Conservation (phyloP, 2,329 filamentous ascomycete species). For the Colletotrichum kahawae region DNA sequence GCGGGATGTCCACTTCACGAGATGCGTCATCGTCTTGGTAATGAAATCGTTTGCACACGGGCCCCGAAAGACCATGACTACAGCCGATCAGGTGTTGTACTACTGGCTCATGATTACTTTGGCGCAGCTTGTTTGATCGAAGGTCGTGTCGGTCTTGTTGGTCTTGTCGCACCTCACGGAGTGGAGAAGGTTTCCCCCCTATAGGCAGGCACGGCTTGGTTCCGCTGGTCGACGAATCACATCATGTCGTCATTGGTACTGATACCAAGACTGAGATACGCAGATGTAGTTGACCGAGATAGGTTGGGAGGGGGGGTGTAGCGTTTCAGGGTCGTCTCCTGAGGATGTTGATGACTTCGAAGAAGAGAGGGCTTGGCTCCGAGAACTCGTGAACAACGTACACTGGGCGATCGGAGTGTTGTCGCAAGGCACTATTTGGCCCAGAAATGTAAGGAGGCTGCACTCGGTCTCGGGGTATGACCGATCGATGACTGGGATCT, state of each 20-base stretch:
- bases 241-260: not conserved
- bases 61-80: not conserved
- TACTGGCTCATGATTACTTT: not conserved
- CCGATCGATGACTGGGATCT: not conserved
- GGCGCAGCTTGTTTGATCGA: not conserved
- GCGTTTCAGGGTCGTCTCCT: rapidly evolving
- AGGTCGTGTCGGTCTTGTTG: not conserved
- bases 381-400: not conserved
- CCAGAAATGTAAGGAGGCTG: not conserved
- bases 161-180: not conserved
- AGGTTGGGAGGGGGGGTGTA: no score
- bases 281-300: not conserved
- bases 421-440: not conserved
- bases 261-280: rapidly evolving
- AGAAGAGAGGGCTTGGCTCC: not conserved
- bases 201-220: rapidly evolving
- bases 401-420: not conserved
- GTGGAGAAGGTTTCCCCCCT: not conserved
- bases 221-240: rapidly evolving
- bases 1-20: not conserved
- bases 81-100: not conserved
- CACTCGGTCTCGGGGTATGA: not conserved
- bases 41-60: not conserved
- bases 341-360: not conserved
- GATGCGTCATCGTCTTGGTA: not conserved